These are phyloP conservation scores for Pleurotus tuber-regium DNA, from an alignment of 768 basidiomycete genomes.

Conservation along the genomic window DNA sequence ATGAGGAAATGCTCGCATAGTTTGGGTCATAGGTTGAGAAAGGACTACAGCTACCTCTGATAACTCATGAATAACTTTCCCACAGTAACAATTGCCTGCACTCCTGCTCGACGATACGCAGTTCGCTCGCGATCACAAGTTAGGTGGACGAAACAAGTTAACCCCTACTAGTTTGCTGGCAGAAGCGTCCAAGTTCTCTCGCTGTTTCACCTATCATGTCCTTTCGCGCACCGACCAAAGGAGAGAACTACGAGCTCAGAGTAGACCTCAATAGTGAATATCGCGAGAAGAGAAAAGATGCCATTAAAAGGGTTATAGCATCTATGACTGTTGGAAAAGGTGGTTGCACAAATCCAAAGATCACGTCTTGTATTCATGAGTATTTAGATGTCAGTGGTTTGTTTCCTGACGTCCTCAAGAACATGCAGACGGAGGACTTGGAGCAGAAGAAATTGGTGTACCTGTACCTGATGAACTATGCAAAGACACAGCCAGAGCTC, in stretches of 20 bases:
- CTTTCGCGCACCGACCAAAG: slow-evolving; percentile 65
- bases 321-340: slow-evolving; percentile 99
- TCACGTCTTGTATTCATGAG: background rate
- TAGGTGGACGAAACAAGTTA: background rate
- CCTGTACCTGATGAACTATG: slow-evolving; percentile 98
- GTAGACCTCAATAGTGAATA: slow-evolving; percentile 98
- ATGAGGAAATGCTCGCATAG: slow-evolving; percentile 14
- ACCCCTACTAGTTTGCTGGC: background rate
- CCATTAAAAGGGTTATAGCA: slow-evolving; percentile 95
- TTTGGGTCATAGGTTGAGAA: background rate
- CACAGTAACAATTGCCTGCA: background rate
- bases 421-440: slow-evolving; percentile 99
- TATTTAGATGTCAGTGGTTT: slow-evolving; percentile 86
- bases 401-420: slow-evolving; percentile 98
- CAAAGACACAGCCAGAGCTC: slow-evolving; percentile 97
- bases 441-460: slow-evolving; percentile 99
- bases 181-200: background rate
- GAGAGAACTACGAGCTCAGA: slow-evolving; percentile 96
- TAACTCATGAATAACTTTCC: background rate
- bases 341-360: slow-evolving; percentile 26
- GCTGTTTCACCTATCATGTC: slow-evolving; percentile 32
- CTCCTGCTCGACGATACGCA: too few relatives aligned
- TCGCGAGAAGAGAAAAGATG: slow-evolving; percentile 94
- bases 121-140: background rate
- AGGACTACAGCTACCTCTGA: background rate